These are phyloP conservation scores for Colletotrichum orchidophilum DNA, from an alignment of 2,329 filamentous ascomycete genomes.

Conservation along the genomic window DNA sequence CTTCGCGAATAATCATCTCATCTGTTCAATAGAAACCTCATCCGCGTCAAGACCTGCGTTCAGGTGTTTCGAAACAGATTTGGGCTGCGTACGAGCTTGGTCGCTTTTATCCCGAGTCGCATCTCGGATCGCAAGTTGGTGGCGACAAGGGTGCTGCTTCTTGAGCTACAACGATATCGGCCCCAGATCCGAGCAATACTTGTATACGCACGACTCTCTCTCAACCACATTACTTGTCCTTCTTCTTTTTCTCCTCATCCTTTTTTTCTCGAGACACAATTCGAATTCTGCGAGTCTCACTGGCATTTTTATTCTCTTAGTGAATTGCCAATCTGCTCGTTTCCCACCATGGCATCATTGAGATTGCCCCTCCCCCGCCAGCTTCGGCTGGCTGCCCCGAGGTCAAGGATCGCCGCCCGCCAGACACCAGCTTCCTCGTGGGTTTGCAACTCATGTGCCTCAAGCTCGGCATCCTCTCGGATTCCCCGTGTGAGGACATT, in stretches of 20 bases:
- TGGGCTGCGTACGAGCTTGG: background rate
- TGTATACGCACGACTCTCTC: constrained; percentile 19
- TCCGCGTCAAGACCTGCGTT: background rate
- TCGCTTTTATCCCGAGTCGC: constrained; percentile 16
- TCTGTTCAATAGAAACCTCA: background rate
- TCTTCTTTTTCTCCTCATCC: background rate
- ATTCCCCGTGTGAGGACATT: constrained; percentile 25
- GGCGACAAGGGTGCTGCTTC: constrained; percentile 29
- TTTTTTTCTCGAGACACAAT: background rate
- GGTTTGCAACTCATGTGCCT: constrained; percentile 29
- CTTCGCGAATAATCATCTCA: background rate
- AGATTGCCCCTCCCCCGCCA: constrained; percentile 34
- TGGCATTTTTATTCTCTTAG: background rate
- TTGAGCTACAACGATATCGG: constrained; percentile 29
- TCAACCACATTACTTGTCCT: background rate
- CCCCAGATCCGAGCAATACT: constrained; percentile 26
- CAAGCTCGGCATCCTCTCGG: constrained; percentile 5
- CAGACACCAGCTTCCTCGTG: constrained; percentile 25
- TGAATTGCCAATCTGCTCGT: background rate
- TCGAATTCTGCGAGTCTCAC: background rate
- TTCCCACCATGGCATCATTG: constrained; percentile 33
- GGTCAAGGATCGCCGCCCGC: constrained; percentile 27
- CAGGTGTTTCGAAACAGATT: background rate
- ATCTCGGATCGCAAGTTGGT: constrained; percentile 11
- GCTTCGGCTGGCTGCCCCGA: constrained; percentile 31